Conservation (phyloP, 2,329 filamentous ascomycete species). For the Penicillium palitans region DNA sequence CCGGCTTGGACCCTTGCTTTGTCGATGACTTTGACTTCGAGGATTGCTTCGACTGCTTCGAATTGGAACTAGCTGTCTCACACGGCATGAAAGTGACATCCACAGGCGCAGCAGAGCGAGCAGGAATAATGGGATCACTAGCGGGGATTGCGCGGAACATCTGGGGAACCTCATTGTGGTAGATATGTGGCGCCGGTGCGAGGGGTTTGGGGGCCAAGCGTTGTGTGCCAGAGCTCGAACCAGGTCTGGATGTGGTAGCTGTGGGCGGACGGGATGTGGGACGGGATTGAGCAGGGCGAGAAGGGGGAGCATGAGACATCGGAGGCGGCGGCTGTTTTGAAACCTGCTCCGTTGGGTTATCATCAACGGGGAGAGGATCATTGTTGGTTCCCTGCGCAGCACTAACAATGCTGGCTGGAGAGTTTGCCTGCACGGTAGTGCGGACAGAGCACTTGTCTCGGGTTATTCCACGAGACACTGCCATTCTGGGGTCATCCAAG, state of each 20-base stretch:
- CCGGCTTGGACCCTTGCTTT: slow-evolving; percentile 58
- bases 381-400: slow-evolving; percentile 21
- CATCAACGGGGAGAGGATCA: slow-evolving; percentile 23
- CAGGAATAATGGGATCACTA: slow-evolving; percentile 51
- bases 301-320: slow-evolving; percentile 31
- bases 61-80: slow-evolving; percentile 24
- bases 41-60: slow-evolving; percentile 17
- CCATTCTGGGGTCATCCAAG: slow-evolving; percentile 26
- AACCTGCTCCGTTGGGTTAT: slow-evolving; percentile 21
- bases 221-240: slow-evolving; percentile 39
- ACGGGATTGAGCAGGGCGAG: background rate
- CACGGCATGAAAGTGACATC: slow-evolving; percentile 44
- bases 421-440: slow-evolving; percentile 28
- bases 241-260: slow-evolving; percentile 36
- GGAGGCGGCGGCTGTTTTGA: slow-evolving; percentile 23
- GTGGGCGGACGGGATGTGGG: background rate
- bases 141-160: slow-evolving; percentile 42
- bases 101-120: slow-evolving; percentile 40
- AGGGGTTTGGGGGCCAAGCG: slow-evolving; percentile 38
- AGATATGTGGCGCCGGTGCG: slow-evolving; percentile 40
- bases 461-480: slow-evolving; percentile 19
- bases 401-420: slow-evolving; percentile 27
- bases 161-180: slow-evolving; percentile 37
- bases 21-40: slow-evolving; percentile 30
- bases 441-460: slow-evolving; percentile 26